Evolutionary conservation across 2,329 filamentous ascomycete genomes (phyloP).

Genomic region (Thelonectria rubi): DNA sequence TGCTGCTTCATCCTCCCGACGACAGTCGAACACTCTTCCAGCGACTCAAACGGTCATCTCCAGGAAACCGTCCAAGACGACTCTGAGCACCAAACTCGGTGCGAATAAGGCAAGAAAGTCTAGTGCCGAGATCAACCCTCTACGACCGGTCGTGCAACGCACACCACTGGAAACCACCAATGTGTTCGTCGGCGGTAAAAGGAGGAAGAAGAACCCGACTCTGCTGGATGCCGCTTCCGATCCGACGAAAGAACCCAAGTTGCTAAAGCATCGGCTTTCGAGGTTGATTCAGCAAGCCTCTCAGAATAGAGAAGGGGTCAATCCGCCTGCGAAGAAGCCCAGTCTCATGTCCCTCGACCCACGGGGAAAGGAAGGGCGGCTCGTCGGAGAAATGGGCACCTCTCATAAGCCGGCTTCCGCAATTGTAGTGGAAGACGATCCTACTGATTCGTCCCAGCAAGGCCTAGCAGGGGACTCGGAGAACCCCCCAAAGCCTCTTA

Average conservation of each 20-base stretch:
- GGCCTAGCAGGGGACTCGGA: background rate
- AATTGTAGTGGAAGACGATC: slow-evolving; percentile 18
- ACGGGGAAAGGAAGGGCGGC: slow-evolving; percentile 14
- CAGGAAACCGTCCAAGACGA: slow-evolving; percentile 4
- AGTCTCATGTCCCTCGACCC: slow-evolving; percentile 45
- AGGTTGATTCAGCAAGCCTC: slow-evolving; percentile 54
- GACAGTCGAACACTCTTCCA: background rate
- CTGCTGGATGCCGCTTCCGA: slow-evolving; percentile 54
- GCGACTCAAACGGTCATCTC: background rate
- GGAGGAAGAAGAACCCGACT: slow-evolving; percentile 46
- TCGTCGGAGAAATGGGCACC: background rate
- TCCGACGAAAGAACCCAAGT: slow-evolving; percentile 50
- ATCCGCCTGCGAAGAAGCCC: slow-evolving; percentile 47
- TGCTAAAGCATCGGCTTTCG: slow-evolving; percentile 49
- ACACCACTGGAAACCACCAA: slow-evolving; percentile 45
- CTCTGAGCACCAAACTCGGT: slow-evolving; percentile 17
- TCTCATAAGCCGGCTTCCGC: slow-evolving; percentile 2
- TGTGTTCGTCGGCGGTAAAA: slow-evolving; percentile 57
- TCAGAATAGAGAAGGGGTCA: slow-evolving; percentile 55
- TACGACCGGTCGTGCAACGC: slow-evolving; percentile 15
- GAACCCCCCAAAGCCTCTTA: slow-evolving; percentile 4
- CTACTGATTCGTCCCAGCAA: background rate
- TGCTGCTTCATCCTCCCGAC: background rate
- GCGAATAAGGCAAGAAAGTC: background rate
- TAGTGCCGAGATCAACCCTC: slow-evolving; percentile 12